Base-by-base conservation (phyloP, 164 flowering plant species). In the Annona squamosa region DNA sequence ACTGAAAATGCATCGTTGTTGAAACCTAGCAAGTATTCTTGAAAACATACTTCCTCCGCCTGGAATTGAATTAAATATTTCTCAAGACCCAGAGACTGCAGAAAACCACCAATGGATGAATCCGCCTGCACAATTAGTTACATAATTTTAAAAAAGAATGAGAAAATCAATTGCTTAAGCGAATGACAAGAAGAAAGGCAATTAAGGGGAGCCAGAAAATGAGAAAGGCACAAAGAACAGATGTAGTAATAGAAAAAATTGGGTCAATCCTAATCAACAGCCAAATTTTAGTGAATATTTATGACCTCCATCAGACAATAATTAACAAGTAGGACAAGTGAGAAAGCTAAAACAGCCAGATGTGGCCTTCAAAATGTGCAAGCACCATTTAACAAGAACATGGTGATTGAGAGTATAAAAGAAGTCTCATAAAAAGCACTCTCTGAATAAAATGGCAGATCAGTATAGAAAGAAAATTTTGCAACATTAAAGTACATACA, bases 51-150 rank as follows among this genome's bases (percentile, higher is more conserved):
- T 77, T 94, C 98, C 84, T 94, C 98, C 7, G 92, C 98, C 79
- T 92, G 91, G 81, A 94, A 91, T 57, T 89, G 85, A 71, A 91
- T 91, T 5, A 73, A 67, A 81, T 94, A 94, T 73, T 94, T 94
- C 72, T 91, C 95, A 17, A 94, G 98, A 75, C 92, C 97, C 76
- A 92, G 78, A n/a, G 97, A 88, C 67, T 75, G 84, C 79, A 94
- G 79, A 79, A 94, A 91, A 71, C 81, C 84, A 76, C 88, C 93
- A 63, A 94, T 91, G 4, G 91, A 78, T 62, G 84, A 65, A 67
- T 82, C 94, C 73, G 74, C 84, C 97, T 94, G 92, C 84, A 83
- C 1, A 48, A 72, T 56, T 70, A 63, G 41, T 62, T 4, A 46
- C 48, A 67, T 48, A 44, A 71, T 2, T 72, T n/a, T 74, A 67